phyloP scores from a whole-genome alignment of 495 filamentous ascomycete genomes.

The Cudoniella acicularis region DNA sequence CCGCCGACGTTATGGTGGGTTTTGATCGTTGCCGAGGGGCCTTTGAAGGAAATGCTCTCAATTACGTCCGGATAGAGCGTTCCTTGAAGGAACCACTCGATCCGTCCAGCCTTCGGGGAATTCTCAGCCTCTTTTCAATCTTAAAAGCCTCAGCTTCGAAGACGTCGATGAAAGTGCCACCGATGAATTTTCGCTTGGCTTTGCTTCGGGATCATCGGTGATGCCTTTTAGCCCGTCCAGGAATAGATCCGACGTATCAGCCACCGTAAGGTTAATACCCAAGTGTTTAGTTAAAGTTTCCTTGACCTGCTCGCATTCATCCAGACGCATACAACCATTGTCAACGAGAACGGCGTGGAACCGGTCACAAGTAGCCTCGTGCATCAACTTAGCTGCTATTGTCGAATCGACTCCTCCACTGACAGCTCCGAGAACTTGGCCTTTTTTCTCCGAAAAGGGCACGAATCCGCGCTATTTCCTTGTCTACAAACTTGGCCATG shows the following conservation, averaged over 20 bases:
- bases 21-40: conserved; percentile 80
- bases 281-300: conserved; percentile 69
- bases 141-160: conserved; percentile 77
- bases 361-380: conserved; percentile 73
- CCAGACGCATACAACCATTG: conserved; percentile 80
- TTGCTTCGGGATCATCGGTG: conserved; percentile 65
- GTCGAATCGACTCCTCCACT: conserved; percentile 91
- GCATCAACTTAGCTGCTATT: conserved; percentile 78
- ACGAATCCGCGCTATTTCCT: conserved; percentile 73
- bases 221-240: conserved; percentile 69
- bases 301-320: conserved; percentile 78
- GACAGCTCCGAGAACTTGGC: conserved; percentile 79
- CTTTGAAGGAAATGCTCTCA: conserved; percentile 77
- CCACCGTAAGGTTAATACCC: conserved; percentile 84
- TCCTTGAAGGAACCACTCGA: conserved; percentile 81
- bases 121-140: conserved; percentile 65
- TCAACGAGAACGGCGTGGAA: conserved; percentile 88
- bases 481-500: conserved; percentile 74
- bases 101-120: conserved; percentile 57
- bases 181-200: conserved; percentile 92
- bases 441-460: conserved; percentile 70
- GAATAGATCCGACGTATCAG: conserved; percentile 75
- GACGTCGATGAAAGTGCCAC: conserved; percentile 71
- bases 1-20: conserved; percentile 46
- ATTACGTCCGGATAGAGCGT: conserved; percentile 81